Percentiles rank a stretch among this genome's conserved stretches.
Conservation (phyloP, 257 asterid genomes). For the Nemophila menziesii region DNA sequence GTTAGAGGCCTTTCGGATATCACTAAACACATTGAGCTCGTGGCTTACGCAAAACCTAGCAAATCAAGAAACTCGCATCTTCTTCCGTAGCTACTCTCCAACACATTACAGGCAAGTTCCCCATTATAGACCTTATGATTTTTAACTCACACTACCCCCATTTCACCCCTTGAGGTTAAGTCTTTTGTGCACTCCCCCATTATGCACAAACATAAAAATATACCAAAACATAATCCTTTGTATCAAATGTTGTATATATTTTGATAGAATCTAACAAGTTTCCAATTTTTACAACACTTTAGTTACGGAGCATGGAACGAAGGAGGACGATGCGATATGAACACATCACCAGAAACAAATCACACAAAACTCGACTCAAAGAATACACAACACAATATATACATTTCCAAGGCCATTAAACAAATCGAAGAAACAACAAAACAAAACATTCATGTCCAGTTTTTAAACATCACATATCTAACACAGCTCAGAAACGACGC, state of each 20-base stretch:
- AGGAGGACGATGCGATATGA: slow-evolving; percentile 30
- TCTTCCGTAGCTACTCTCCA: slow-evolving; percentile 81
- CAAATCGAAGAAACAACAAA: slow-evolving; percentile 21
- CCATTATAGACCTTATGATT: neutral
- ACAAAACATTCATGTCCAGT: slow-evolving; percentile 15
- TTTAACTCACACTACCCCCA: neutral
- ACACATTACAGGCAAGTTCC: slow-evolving; percentile 68
- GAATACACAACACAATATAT: slow-evolving; percentile 33
- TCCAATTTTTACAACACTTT: slow-evolving; percentile 9
- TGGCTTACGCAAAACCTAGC: slow-evolving; percentile 38
- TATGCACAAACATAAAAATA: no score
- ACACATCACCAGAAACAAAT: slow-evolving; percentile 36
- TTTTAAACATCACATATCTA: slow-evolving; percentile 52
- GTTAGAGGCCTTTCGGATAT: slow-evolving; percentile 60
- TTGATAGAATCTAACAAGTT: neutral
- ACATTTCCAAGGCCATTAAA: slow-evolving; percentile 26
- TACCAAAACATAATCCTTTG: no score
- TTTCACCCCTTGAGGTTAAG: neutral
- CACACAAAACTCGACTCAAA: slow-evolving; percentile 23
- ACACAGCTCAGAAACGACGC: slow-evolving; percentile 61
- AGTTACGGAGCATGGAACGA: slow-evolving; percentile 39
- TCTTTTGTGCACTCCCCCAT: neutral
- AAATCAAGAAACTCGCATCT: slow-evolving; percentile 30
- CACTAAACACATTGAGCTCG: slow-evolving; percentile 39
- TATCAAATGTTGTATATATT: no score